Base-by-base conservation (phyloP, 1,139 yeast genomes). In the Geotrichum restrictum region DNA sequence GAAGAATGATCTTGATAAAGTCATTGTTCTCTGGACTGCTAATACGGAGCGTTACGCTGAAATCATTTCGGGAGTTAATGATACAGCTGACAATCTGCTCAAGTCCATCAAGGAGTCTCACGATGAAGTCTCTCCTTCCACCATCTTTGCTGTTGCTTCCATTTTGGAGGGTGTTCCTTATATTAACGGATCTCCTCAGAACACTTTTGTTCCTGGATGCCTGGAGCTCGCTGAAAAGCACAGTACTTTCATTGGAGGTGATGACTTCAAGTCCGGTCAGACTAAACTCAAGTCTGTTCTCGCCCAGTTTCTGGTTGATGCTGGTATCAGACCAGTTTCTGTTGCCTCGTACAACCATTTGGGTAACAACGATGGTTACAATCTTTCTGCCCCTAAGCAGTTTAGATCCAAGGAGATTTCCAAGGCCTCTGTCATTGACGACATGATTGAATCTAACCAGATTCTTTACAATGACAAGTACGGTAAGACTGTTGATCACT, bases 221-320 rank as follows among this genome's bases (percentile, higher is more conserved):
- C 79, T 91, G 67, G 93, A 88, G 70, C 80, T 91, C 64, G 95
- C 97, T 51, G 96, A 89, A 73, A 70, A 78, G 67, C 70, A 87
- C 71, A 73, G 79, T 60, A 74, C 88, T 36, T 88, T 85, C 69
- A 88, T 91, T 66, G 98, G 96, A 57, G 98, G 98, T 66, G 98
- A 91, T 71, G 98, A 91, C 73, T 91, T 91, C 80, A 91, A 91
- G 78, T 82, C 93, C 65, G 98, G 98, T 57, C 98, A 91, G 76
- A 91, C 98, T 60, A 91, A 91, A 74, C 74, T 91, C 67, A 91
- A 91, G 76, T 88, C 96, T 22, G 98, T 91, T 24, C 78, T 91
- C 71, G 96, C 97, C 21, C 97, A 91, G 75, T 91, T 85, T 71
- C 78, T 91, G 64, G 97, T 91, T 56, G 98, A 91, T 71, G 98